Conservation (phyloP, 345 rosid species). For the Syzygium oleosum region DNA sequence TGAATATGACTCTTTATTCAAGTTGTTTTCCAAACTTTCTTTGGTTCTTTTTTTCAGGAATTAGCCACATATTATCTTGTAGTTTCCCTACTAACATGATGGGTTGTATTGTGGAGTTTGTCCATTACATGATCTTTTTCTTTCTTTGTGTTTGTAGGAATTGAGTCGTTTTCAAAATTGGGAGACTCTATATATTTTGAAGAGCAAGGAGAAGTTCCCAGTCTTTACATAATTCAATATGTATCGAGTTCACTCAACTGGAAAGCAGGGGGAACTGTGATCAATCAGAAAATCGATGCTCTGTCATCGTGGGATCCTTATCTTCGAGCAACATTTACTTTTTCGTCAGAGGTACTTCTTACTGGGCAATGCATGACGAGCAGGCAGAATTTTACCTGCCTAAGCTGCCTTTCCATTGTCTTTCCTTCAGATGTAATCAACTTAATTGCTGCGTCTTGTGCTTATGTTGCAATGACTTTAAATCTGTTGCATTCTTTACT, state of each 20-base stretch:
- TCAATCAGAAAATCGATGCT: slow-evolving; percentile 62
- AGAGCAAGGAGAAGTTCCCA: slow-evolving; percentile 53
- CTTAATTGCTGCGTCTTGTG: not conserved
- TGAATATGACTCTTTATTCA: not conserved
- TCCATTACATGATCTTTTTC: not conserved
- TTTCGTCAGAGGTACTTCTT: slow-evolving; percentile 39
- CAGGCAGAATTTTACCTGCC: not conserved
- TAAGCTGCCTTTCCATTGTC: not conserved
- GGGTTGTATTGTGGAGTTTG: not conserved
- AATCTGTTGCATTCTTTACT: not conserved
- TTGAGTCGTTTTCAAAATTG: slow-evolving; percentile 86
- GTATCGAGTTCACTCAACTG: slow-evolving; percentile 71
- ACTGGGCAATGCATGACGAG: not conserved
- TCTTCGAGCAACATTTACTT: slow-evolving; percentile 39
- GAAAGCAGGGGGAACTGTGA: slow-evolving; percentile 41
- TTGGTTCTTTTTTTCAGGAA: not conserved
- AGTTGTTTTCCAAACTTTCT: not conserved
- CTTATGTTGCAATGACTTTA: not conserved
- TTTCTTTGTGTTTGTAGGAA: slow-evolving; percentile 22
- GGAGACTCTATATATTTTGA: slow-evolving; percentile 94
- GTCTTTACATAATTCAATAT: slow-evolving; percentile 72
- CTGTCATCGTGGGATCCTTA: slow-evolving; percentile 59
- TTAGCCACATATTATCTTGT: not conserved
- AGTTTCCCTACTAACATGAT: not conserved
- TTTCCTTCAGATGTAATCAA: not conserved